phyloP scores from a whole-genome alignment of 805 yeast genomes.

The Starmerella powellii region DNA sequence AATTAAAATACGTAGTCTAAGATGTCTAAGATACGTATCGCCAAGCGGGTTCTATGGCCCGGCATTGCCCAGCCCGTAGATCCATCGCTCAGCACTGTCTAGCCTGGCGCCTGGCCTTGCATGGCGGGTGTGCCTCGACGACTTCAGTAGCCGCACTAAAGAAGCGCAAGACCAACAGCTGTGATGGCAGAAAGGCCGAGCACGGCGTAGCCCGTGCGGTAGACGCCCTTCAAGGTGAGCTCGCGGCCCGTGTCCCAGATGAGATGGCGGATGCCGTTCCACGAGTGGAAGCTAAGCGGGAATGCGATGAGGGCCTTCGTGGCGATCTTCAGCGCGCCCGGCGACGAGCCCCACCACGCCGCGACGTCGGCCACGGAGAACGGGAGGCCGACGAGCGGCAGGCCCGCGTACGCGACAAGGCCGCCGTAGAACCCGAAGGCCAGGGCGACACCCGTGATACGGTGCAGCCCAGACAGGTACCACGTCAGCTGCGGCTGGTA shows the following conservation, averaged over 20 bases:
- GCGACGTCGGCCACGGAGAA: constrained; percentile 44
- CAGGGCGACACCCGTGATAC: constrained; percentile 76
- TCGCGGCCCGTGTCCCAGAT: constrained; percentile 83
- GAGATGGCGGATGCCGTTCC: constrained; percentile 85
- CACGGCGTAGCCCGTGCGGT: constrained; percentile 81
- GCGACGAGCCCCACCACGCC: constrained; percentile 48
- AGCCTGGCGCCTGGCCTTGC: no score
- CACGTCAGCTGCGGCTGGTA: constrained; percentile 86
- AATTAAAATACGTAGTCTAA: no score
- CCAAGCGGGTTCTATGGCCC: no score
- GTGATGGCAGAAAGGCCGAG: constrained; percentile 47
- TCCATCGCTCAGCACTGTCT: no score
- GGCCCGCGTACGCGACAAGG: constrained; percentile 61
- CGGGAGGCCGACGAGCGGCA: constrained; percentile 47
- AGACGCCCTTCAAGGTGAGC: constrained; percentile 73
- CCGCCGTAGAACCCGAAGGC: constrained; percentile 70
- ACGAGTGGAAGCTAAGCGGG: constrained; percentile 78
- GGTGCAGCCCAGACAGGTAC: constrained; percentile 68
- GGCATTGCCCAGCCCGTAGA: no score
- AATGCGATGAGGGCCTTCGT: constrained; percentile 60
- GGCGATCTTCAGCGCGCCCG: constrained; percentile 47
- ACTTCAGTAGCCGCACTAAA: no score
- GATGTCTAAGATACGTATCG: no score
- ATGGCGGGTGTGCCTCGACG: no score
- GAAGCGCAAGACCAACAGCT: constrained; percentile 38